Percentiles rank a stretch among this genome's conserved stretches.
phyloP scores from a whole-genome alignment of 768 basidiomycete genomes.

The Amanita brunnescens region DNA sequence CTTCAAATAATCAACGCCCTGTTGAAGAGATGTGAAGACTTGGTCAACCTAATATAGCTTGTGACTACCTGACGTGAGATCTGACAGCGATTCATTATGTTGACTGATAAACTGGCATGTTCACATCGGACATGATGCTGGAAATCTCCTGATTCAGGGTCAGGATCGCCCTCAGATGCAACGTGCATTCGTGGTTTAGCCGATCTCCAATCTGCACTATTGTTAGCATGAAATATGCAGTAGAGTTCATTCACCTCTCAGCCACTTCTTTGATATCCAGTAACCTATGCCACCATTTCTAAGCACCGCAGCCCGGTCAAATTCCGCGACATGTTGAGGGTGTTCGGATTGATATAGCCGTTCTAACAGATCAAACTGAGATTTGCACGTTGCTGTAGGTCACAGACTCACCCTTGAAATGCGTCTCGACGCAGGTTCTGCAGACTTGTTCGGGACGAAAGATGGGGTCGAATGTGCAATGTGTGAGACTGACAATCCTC shows the following conservation, averaged over 20 bases:
- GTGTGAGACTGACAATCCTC: slow-evolving; percentile 33
- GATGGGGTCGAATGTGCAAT: slow-evolving; percentile 39
- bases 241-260: slow-evolving; percentile 44
- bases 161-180: slow-evolving; percentile 46
- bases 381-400: not conserved
- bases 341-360: slow-evolving; percentile 63
- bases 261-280: slow-evolving; percentile 77
- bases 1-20: slow-evolving; percentile 53
- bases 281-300: slow-evolving; percentile 36
- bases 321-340: slow-evolving; percentile 46
- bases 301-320: slow-evolving; percentile 44
- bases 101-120: slow-evolving; percentile 55
- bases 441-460: slow-evolving; percentile 50
- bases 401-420: slow-evolving; percentile 45
- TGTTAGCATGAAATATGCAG: slow-evolving; percentile 4
- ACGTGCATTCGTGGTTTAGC: slow-evolving; percentile 72
- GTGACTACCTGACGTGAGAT: slow-evolving; percentile 50
- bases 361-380: slow-evolving; percentile 32
- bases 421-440: slow-evolving; percentile 41
- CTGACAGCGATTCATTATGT: slow-evolving; percentile 43
- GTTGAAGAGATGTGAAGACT: slow-evolving; percentile 7
- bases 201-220: slow-evolving; percentile 58
- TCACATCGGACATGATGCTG: slow-evolving; percentile 58
- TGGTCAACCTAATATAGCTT: not conserved
- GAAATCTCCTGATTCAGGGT: slow-evolving; percentile 55